Evolutionary conservation across 805 yeast genomes (phyloP), one percentile per base, ranked within the genome.

Genomic region (Metschnikowia borealis): DNA sequence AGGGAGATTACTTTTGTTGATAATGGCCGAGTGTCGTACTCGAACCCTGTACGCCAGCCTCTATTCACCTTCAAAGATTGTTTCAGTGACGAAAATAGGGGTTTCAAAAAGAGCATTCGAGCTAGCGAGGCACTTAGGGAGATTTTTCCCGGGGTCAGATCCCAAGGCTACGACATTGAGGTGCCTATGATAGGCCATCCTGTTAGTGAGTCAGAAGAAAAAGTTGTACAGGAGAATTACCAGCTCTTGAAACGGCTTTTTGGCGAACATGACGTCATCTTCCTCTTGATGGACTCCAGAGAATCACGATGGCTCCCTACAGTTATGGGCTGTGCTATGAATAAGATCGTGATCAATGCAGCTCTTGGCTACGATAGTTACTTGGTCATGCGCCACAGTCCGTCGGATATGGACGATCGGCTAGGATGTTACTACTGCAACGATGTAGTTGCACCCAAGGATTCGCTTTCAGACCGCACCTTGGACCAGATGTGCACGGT

Each of bases 251-350:
- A 69, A 23, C 57, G 69, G 38, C 70, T 90, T 6, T 80, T 89
- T 21, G 74, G 77, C 15, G 70, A 67, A 0, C 92, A 89, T 64
- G 99, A 94, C 66, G 86, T 78, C 0, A 64, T 92, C 0, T 94
- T 85, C 59, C 67, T 95, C 32, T 71, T 91, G 42, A 88, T 91
- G 87, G 99, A 94, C 64, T 89, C 97, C 5, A 77, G 99, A 48
- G 99, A 94, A 64, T 82, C 97, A 1, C 77, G 99, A 55, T 94
- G 99, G 99, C 73, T 94, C n/a, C 99, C 99, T 1, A 86, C 98
- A 0, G 82, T 92, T 0, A 67, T 94, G 37, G 88, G 89, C 0
- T 75, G 81, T 48, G 83, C 84, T 1, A 69, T 78, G 61, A 64
- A 76, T 43, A 94, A 94, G 63, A 73, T 81, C 8, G 96, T 91